Conservation (phyloP, 805 yeast species). For the Brettanomyces naardenensis region DNA sequence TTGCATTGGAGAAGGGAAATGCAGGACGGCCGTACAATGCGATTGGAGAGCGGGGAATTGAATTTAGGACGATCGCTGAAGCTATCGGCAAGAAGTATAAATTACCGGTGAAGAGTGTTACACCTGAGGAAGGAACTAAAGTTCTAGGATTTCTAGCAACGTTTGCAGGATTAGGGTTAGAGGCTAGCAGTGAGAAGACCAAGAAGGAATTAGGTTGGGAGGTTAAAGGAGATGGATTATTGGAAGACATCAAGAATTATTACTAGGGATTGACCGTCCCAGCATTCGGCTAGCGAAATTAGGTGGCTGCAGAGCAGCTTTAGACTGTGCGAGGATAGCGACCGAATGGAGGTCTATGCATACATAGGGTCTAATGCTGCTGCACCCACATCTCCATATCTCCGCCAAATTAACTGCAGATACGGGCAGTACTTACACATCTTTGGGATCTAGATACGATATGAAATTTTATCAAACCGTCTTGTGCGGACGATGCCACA, state of each 20-base stretch:
- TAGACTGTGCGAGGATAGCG: no score
- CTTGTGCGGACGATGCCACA: no score
- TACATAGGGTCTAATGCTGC: no score
- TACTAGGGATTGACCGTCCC: no score
- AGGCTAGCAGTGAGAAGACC: neutral
- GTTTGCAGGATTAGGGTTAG: neutral
- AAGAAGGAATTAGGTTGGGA: constrained; percentile 1
- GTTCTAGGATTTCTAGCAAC: neutral
- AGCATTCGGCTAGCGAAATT: no score
- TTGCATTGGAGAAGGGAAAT: neutral
- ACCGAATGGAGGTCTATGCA: no score
- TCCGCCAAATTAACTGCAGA: no score
- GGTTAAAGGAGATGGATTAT: neutral
- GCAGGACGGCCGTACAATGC: neutral
- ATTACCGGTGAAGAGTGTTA: neutral
- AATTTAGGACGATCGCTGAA: neutral
- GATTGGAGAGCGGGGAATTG: neutral
- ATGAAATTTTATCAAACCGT: no score
- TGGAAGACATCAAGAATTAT: constrained; percentile 1
- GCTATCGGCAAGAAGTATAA: constrained; percentile 1
- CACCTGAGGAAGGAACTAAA: neutral
- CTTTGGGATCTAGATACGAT: no score
- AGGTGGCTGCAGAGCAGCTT: no score
- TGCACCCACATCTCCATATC: no score
- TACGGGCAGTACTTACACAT: no score